A percentile compares a stretch with the other conserved stretches of the same genome.
phyloP scores from a whole-genome alignment of 2,329 filamentous ascomycete genomes.

The Alternaria panax region DNA sequence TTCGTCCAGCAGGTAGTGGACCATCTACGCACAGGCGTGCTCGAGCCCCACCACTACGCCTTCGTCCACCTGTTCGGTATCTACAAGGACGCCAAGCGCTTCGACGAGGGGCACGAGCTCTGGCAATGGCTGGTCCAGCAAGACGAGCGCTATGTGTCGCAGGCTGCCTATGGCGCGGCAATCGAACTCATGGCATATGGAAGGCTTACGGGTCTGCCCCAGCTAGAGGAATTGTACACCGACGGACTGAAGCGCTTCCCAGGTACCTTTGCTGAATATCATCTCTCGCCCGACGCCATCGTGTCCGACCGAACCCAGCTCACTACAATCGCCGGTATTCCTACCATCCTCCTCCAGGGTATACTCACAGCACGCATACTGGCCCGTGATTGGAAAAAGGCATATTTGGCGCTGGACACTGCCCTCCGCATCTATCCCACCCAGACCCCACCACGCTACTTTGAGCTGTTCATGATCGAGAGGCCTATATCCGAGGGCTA shows the following conservation, averaged over 20 bases:
- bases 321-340: constrained; percentile 46
- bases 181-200: constrained; percentile 58
- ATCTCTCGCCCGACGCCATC: constrained; percentile 57
- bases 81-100: constrained; percentile 56
- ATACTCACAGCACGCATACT: constrained; percentile 58
- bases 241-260: constrained; percentile 57
- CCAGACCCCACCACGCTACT: constrained; percentile 52
- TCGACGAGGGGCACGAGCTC: constrained; percentile 50
- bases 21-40: constrained; percentile 47
- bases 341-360: constrained; percentile 55
- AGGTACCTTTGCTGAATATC: constrained; percentile 56
- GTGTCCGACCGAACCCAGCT: constrained; percentile 52
- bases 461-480: constrained; percentile 55
- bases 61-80: constrained; percentile 57
- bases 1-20: constrained; percentile 51
- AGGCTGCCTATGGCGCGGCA: constrained; percentile 57
- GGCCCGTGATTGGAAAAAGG: constrained; percentile 55
- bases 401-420: constrained; percentile 61
- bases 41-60: constrained; percentile 49
- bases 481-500: constrained; percentile 58
- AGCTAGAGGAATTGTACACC: constrained; percentile 56
- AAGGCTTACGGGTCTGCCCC: constrained; percentile 46
- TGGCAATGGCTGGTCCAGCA: constrained; percentile 59
- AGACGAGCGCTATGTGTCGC: constrained; percentile 52
- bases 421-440: constrained; percentile 57